Conservation (phyloP, 305 asterid genomes). For the Rubia tinctorum region DNA sequence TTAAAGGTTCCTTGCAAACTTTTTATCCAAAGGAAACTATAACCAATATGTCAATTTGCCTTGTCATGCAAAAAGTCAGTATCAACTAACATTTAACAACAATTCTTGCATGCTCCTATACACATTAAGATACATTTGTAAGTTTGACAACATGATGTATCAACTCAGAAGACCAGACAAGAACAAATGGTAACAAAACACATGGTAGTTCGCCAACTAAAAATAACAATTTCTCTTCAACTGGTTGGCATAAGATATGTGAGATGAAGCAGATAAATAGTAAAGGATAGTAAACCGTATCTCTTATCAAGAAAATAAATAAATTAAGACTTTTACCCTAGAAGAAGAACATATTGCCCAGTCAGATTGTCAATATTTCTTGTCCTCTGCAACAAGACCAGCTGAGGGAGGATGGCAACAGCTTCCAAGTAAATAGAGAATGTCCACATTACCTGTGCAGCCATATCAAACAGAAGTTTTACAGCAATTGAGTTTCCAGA, state of each 20-base stretch:
- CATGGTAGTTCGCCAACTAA: background rate
- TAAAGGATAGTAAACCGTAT: background rate
- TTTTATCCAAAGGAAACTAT: background rate
- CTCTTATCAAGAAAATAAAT: background rate
- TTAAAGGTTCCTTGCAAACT: background rate
- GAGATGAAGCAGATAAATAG: background rate
- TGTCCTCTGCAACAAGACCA: conserved; percentile 87
- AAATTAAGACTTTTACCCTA: conserved; percentile 49
- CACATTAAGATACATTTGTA: background rate
- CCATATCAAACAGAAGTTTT: conserved; percentile 10
- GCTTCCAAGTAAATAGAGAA: conserved; percentile 91
- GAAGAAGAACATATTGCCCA: conserved; percentile 87
- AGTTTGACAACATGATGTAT: background rate
- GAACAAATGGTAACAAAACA: background rate
- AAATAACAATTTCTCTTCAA: background rate
- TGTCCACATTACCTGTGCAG: conserved; percentile 75
- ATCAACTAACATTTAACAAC: background rate
- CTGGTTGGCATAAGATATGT: background rate
- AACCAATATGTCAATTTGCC: background rate
- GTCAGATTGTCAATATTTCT: conserved; percentile 95
- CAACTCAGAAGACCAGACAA: background rate
- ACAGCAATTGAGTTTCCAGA: background rate
- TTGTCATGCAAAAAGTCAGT: background rate
- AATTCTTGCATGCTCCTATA: background rate
- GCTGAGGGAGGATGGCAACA: conserved; percentile 96